phyloP scores from a whole-genome alignment of 768 basidiomycete species.

The Calocybe gangraenosa region DNA sequence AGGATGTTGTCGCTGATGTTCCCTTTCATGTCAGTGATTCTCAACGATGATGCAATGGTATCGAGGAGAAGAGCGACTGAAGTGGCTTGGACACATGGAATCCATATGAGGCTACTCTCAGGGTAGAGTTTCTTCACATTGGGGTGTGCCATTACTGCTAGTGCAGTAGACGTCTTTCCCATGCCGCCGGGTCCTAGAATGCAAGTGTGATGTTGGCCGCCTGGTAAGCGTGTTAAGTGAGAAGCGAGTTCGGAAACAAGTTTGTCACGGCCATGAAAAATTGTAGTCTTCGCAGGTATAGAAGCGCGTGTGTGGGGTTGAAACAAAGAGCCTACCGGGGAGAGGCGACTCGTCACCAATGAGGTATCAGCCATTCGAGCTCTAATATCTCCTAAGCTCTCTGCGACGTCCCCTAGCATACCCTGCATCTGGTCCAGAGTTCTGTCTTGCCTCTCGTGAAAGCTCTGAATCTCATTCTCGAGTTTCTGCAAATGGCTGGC shows the following conservation, averaged over 20 bases:
- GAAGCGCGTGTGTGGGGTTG: background rate
- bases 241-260: constrained; percentile 15
- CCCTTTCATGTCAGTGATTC: constrained; percentile 8
- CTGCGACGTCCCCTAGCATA: background rate
- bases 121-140: constrained; percentile 14
- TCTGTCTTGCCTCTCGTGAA: constrained; percentile 1
- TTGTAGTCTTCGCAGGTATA: constrained; percentile 12
- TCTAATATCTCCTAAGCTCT: background rate
- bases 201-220: constrained; percentile 11
- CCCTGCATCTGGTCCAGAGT: background rate
- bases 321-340: no score
- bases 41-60: constrained; percentile 19
- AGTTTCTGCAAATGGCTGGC: background rate
- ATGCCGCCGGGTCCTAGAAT: constrained; percentile 30
- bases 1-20: constrained; percentile 16
- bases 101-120: constrained; percentile 22
- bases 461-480: constrained; percentile 1
- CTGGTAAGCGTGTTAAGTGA: background rate
- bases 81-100: constrained; percentile 26
- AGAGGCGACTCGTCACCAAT: no score
- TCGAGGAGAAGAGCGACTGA: constrained; percentile 20
- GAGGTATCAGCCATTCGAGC: no score
- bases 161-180: constrained; percentile 28
- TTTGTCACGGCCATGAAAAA: constrained; percentile 19
- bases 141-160: constrained; percentile 21